Evolutionary conservation across 2,329 filamentous ascomycete species (phyloP), one percentile per base, ranked within the genome.

Genomic region (Trichothecium sympodiale): DNA sequence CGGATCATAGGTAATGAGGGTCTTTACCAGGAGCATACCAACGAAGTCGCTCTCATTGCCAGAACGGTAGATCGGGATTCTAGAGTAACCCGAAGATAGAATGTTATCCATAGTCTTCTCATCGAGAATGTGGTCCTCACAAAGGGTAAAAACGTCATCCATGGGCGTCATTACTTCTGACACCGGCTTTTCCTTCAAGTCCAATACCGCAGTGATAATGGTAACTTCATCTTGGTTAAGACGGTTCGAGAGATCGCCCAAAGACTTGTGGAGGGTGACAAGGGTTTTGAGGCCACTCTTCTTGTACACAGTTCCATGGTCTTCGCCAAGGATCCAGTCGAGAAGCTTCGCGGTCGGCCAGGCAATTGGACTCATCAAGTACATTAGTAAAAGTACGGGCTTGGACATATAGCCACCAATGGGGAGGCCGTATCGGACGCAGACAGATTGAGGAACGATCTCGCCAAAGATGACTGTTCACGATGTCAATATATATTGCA

Each of bases 111-210:
- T 96, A 47, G 87, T 96, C 51, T 78, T 70, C 58, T 96, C 89
- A 51, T 98, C 87, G 38, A 98, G 64, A 3, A 96, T 70, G 4
- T 89, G 91, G 51, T 98, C 88, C 35, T 89, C 83, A n/a, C 87
- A 87, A 76, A 98, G 85, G 41, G 83, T 89, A 54, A 94, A 98
- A 33, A 96, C 91, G 53, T 98, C 88, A 31, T 85, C 79, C 83
- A 98, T 96, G 1, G 91, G 91, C 1, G 93, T 98, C 91, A 98
- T 98, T 53, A 98, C 94, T 52, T 77, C 83, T 31, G 85, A 86
- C 6, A 98, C 88, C 1, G 89, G 71, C 64, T 98, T 98, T 46
- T 91, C 88, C 64, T 96, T 98, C 45, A 98, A 68, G 54, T 98
- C 91, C 38, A 98, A 65, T 12, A 96, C 91, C 27, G 91, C 89